Evolutionary conservation across 176 grass and related monocot genomes (phyloP).

Genomic region (Otatea glauca): DNA sequence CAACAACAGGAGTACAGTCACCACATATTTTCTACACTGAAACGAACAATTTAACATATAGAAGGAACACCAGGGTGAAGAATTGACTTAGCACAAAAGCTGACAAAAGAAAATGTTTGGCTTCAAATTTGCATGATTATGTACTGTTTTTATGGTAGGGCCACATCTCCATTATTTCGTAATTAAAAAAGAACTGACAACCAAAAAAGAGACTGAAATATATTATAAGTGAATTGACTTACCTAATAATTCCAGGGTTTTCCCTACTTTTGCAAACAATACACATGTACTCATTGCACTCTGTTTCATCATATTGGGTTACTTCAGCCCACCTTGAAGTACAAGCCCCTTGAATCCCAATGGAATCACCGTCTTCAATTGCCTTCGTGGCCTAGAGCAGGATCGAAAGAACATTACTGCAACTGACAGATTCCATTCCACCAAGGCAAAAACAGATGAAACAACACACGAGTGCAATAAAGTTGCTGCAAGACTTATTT

Average conservation of each 20-base stretch:
- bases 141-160: not conserved
- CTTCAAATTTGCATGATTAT: constrained; percentile 12
- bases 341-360: constrained; percentile 42
- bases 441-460: constrained; percentile 20
- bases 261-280: constrained; percentile 51
- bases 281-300: constrained; percentile 43
- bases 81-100: constrained; percentile 17
- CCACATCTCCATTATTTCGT: constrained; percentile 10
- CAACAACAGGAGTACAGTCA: constrained; percentile 6
- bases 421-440: constrained; percentile 33
- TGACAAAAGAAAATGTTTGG: constrained; percentile 6
- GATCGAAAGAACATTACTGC: constrained; percentile 35
- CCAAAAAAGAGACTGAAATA: not conserved
- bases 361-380: constrained; percentile 30
- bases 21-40: constrained; percentile 11
- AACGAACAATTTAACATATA: constrained; percentile 1
- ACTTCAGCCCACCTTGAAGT: constrained; percentile 38
- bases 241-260: constrained; percentile 60
- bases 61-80: not conserved
- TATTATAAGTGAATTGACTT: constrained; percentile 45
- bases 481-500: constrained; percentile 2
- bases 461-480: not conserved
- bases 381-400: constrained; percentile 42
- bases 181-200: not conserved
- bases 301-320: constrained; percentile 41